Percentiles rank a stretch among this genome's conserved stretches.
These are phyloP conservation scores for Nannochloropsis oceanica DNA, from an alignment of 108 stramenopile species.

Conservation along the genomic window DNA sequence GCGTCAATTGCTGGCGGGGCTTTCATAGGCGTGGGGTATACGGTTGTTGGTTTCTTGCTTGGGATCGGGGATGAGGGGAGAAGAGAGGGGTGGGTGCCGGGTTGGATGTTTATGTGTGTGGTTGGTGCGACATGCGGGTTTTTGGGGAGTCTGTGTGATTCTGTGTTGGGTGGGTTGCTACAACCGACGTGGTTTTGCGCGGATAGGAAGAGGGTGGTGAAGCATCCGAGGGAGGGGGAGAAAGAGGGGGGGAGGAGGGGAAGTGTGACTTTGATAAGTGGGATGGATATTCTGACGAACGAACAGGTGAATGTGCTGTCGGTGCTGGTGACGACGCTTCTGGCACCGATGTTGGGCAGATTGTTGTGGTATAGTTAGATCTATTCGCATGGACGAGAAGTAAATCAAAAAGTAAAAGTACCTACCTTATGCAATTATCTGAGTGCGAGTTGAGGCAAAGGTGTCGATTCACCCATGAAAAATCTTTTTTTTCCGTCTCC, in stretches of 20 bases:
- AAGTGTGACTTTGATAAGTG: constrained; percentile 24
- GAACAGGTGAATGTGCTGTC: constrained; percentile 62
- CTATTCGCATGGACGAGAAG: no score
- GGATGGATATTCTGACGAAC: constrained; percentile 47
- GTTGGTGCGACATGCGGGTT: constrained; percentile 48
- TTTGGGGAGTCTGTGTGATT: constrained; percentile 52
- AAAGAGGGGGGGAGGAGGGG: neutral
- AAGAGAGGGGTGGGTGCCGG: neutral
- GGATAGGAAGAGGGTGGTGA: constrained; percentile 45
- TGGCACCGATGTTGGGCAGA: neutral
- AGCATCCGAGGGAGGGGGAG: constrained; percentile 5
- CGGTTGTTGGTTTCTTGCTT: neutral
- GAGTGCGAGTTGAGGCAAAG: no score
- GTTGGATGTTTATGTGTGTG: constrained; percentile 20
- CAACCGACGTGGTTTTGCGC: constrained; percentile 51
- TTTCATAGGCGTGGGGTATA: constrained; percentile 46
- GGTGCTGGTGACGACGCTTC: constrained; percentile 38
- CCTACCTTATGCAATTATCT: no score
- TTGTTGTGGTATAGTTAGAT: neutral
- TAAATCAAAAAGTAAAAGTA: no score
- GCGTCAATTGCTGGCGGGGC: constrained; percentile 51
- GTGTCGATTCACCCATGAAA: no score
- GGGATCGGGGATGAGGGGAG: constrained; percentile 20
- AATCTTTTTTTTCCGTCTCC: no score
- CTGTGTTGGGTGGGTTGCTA: constrained; percentile 55